These are phyloP conservation scores for Neoboletus subvelutipes DNA, from an alignment of 768 basidiomycete genomes.

Conservation along the genomic window DNA sequence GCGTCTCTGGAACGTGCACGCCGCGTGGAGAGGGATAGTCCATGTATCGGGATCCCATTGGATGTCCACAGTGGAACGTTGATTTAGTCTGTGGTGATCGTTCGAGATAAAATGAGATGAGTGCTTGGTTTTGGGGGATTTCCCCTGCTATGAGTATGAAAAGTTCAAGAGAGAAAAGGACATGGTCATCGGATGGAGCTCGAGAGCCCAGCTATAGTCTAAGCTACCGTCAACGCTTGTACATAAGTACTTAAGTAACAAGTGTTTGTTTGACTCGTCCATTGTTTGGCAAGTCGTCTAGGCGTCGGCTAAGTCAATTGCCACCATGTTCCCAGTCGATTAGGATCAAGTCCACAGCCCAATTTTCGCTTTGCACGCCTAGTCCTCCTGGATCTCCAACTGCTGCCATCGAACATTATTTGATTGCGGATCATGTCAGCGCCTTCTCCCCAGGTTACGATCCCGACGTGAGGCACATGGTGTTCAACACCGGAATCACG, in stretches of 20 bases:
- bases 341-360: no score
- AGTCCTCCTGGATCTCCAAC: no score
- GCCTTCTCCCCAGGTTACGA: not conserved
- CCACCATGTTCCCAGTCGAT: no score
- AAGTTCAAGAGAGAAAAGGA: not conserved
- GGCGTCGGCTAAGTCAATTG: no score
- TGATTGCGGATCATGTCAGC: not conserved
- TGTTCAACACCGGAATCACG: no score
- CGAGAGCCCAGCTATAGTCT: no score
- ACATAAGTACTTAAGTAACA: no score
- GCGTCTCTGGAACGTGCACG: slow-evolving; percentile 21
- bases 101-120: not conserved
- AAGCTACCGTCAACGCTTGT: not conserved
- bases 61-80: not conserved
- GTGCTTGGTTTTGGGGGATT: not conserved
- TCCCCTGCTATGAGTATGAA: not conserved
- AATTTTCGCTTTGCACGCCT: no score
- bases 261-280: not conserved
- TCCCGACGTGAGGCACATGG: not conserved
- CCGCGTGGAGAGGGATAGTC: slow-evolving; percentile 26
- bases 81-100: not conserved
- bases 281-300: no score
- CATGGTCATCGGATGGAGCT: not conserved
- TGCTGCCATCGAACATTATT: no score
- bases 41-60: slow-evolving; percentile 25